phyloP scores from a whole-genome alignment of 192 early-diverging fungal genomes.

The Gaertneriomyces sp. region DNA sequence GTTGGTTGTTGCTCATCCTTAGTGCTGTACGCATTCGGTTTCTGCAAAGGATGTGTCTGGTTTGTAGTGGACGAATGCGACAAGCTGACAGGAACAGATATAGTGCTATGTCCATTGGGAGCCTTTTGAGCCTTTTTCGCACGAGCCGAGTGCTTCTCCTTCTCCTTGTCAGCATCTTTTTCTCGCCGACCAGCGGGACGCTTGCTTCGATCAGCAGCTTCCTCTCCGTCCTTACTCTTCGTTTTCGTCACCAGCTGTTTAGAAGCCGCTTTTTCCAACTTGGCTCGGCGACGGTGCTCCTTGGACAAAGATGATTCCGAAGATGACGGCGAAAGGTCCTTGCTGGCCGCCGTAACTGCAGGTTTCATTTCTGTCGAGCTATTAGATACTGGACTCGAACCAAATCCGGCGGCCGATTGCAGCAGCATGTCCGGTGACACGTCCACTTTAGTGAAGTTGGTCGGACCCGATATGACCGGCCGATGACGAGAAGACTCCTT shows the following conservation, averaged over 20 bases:
- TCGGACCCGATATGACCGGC: constrained; percentile 35
- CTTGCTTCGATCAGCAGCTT: neutral
- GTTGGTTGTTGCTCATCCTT: constrained; percentile 9
- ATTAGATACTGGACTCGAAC: neutral
- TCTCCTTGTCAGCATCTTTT: too few relatives aligned
- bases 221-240: constrained; percentile 5
- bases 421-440: constrained; percentile 17
- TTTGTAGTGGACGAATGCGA: too few relatives aligned
- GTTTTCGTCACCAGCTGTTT: constrained; percentile 17
- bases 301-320: neutral
- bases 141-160: too few relatives aligned
- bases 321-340: neutral
- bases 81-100: too few relatives aligned
- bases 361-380: neutral
- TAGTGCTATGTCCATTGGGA: too few relatives aligned
- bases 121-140: too few relatives aligned
- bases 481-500: constrained; percentile 3
- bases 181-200: neutral
- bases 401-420: constrained; percentile 1
- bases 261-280: neutral
- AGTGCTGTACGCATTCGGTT: neutral
- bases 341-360: neutral
- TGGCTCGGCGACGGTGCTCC: too few relatives aligned
- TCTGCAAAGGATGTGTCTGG: too few relatives aligned
- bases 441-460: constrained; percentile 32